phyloP scores from a whole-genome alignment of 2,329 filamentous ascomycete genomes.

The Monascus ruber region DNA sequence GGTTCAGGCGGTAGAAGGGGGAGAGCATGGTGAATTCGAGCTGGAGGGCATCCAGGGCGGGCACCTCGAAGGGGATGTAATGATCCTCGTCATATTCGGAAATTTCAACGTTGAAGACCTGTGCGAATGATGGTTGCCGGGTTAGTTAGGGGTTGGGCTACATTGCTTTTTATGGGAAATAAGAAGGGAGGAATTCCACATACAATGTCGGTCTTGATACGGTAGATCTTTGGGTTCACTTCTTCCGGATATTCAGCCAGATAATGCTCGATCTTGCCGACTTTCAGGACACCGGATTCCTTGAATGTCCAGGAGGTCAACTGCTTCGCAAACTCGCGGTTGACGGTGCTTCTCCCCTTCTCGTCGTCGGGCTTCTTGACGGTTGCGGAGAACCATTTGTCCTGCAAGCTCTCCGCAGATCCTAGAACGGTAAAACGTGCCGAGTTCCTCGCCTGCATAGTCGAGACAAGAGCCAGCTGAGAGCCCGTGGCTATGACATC shows the following conservation, averaged over 20 bases:
- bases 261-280: slow-evolving; percentile 73
- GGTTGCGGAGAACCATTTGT: slow-evolving; percentile 77
- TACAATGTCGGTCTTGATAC: slow-evolving; percentile 94
- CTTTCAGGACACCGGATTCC: slow-evolving; percentile 78
- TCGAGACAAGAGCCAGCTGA: slow-evolving; percentile 75
- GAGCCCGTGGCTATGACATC: slow-evolving; percentile 75
- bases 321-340: slow-evolving; percentile 74
- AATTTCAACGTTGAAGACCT: slow-evolving; percentile 79
- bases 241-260: slow-evolving; percentile 37
- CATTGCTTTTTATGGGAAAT: neutral
- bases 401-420: slow-evolving; percentile 73
- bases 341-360: slow-evolving; percentile 55
- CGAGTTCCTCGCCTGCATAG: slow-evolving; percentile 84
- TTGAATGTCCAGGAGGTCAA: slow-evolving; percentile 94
- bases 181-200: slow-evolving; percentile 31
- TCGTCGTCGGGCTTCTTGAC: slow-evolving; percentile 47
- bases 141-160: slow-evolving; percentile 13
- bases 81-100: slow-evolving; percentile 71
- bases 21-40: slow-evolving; percentile 99
- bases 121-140: slow-evolving; percentile 3
- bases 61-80: slow-evolving; percentile 62
- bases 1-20: slow-evolving; percentile 80
- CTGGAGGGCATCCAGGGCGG: slow-evolving; percentile 63
- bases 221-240: slow-evolving; percentile 74
- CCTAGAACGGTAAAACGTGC: slow-evolving; percentile 80